phyloP scores from a whole-genome alignment of 2,329 filamentous ascomycete genomes.

The Albifimbria verrucaria region DNA sequence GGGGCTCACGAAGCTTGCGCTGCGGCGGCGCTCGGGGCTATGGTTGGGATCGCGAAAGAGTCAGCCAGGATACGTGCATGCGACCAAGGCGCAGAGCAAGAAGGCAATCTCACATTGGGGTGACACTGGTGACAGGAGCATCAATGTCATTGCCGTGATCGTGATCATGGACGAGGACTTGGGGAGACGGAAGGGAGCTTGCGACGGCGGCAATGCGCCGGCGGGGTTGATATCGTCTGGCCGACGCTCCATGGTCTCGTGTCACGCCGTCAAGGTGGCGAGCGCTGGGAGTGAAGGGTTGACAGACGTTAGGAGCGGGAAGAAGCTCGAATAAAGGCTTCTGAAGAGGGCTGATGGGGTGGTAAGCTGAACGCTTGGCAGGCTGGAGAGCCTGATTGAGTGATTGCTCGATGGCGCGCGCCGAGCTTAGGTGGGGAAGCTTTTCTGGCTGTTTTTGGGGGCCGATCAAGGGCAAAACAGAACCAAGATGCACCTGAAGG shows the following conservation, averaged over 20 bases:
- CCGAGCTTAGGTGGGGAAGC: too few relatives aligned
- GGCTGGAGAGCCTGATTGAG: too few relatives aligned
- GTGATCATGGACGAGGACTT: not conserved
- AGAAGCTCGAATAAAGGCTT: too few relatives aligned
- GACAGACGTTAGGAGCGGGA: too few relatives aligned
- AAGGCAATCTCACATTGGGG: not conserved
- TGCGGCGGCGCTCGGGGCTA: constrained; percentile 41
- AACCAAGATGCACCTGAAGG: too few relatives aligned
- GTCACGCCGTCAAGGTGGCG: not conserved
- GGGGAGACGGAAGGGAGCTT: not conserved
- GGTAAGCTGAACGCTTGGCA: too few relatives aligned
- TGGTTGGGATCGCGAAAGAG: not conserved
- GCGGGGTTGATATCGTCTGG: not conserved
- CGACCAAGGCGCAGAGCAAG: not conserved
- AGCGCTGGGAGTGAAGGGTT: not conserved
- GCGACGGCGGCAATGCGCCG: not conserved
- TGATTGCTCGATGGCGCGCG: too few relatives aligned
- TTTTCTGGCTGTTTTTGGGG: too few relatives aligned
- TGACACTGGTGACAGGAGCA: not conserved
- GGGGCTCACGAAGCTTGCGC: constrained; percentile 46
- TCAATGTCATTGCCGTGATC: too few relatives aligned
- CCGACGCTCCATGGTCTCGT: not conserved
- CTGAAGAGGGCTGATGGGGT: too few relatives aligned
- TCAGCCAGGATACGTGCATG: not conserved
- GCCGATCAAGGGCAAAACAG: too few relatives aligned